These are phyloP conservation scores for Xylariaceae sp. DNA, from an alignment of 2,329 filamentous ascomycete species.

Conservation along the genomic window DNA sequence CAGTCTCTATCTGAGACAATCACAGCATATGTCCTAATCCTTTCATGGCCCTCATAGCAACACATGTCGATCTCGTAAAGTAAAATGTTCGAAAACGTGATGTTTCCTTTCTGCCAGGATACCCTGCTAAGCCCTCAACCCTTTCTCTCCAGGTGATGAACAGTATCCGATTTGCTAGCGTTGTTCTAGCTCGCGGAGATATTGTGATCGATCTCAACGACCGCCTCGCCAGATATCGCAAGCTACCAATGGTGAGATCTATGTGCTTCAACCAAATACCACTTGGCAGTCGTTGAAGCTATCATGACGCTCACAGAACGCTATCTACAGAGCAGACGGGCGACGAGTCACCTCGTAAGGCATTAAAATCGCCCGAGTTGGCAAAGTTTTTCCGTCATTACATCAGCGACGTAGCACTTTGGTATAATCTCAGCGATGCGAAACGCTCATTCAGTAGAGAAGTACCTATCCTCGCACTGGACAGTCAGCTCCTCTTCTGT, in stretches of 20 bases:
- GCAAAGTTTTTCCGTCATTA: constrained; percentile 39
- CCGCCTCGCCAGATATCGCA: not conserved
- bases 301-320: no score
- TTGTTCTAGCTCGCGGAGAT: constrained; percentile 30
- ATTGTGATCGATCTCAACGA: constrained; percentile 32
- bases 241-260: not conserved
- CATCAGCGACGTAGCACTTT: constrained; percentile 36
- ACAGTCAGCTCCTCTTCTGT: constrained; percentile 40
- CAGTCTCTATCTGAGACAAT: no score
- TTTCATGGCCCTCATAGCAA: no score
- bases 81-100: constrained; percentile 35
- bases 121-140: no score
- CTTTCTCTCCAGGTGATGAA: constrained; percentile 36
- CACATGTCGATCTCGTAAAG: constrained; percentile 35
- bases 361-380: constrained; percentile 30
- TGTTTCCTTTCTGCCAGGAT: no score
- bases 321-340: constrained; percentile 1
- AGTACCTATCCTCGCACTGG: constrained; percentile 36
- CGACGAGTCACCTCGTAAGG: constrained; percentile 25
- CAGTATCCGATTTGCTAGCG: constrained; percentile 30
- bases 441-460: constrained; percentile 32
- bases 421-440: constrained; percentile 46
- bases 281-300: not conserved
- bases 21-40: no score
- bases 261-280: not conserved